Conservation (phyloP, 169 alveolate genomes). For the Plasmodium adleri region DNA sequence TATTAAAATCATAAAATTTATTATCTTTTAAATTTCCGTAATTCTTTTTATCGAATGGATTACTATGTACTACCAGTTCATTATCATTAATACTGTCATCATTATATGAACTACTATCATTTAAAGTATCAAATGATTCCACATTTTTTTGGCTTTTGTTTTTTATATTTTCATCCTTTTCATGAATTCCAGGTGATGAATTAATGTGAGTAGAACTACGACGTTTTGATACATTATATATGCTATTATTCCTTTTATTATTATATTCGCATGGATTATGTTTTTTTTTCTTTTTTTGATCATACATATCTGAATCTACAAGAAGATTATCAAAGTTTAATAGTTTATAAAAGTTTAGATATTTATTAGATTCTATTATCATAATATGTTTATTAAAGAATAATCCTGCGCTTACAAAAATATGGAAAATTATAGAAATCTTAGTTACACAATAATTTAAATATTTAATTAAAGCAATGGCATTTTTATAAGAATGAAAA, state of each 20-base stretch:
- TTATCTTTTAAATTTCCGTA: background rate
- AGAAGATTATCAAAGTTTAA: conserved; percentile 24
- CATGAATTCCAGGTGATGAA: background rate
- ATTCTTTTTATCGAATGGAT: background rate
- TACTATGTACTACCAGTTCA: background rate
- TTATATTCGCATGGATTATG: background rate
- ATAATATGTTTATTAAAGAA: conserved; percentile 56
- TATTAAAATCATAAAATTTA: conserved; percentile 22
- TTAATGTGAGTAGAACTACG: background rate
- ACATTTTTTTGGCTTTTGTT: background rate
- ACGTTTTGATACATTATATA: background rate
- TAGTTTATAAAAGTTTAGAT: conserved; percentile 51
- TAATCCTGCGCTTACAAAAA: conserved; percentile 41
- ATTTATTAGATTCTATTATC: conserved; percentile 33
- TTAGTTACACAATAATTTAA: conserved; percentile 46
- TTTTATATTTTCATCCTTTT: background rate
- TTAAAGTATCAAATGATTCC: background rate
- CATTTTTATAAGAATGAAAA: conserved; percentile 24
- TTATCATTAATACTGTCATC: background rate
- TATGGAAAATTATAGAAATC: conserved; percentile 32
- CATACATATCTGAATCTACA: background rate
- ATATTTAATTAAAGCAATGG: conserved; percentile 44
- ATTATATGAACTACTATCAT: conserved; percentile 1
- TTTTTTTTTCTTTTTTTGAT: background rate
- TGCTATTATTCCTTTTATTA: background rate